Percentiles rank a stretch among this genome's conserved stretches.
These are phyloP conservation scores for Turritis glabra DNA, from an alignment of 345 rosid species.

Conservation along the genomic window DNA sequence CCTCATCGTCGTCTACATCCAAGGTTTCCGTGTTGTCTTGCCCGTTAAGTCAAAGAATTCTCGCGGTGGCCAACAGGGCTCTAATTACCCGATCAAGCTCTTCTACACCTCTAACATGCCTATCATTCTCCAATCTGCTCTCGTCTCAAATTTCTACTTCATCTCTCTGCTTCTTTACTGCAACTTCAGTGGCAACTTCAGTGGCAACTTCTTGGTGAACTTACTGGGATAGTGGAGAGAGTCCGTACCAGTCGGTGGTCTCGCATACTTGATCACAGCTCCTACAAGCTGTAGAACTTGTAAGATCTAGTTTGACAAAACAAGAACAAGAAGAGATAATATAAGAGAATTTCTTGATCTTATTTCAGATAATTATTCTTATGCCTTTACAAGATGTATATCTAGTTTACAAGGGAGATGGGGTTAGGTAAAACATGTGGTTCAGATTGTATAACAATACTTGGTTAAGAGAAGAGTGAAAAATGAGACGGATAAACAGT, in stretches of 20 bases:
- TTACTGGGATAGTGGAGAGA: constrained; percentile 70
- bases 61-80: constrained; percentile 61
- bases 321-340: too few relatives aligned
- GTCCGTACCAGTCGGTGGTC: constrained; percentile 33
- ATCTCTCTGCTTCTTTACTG: constrained; percentile 42
- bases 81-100: constrained; percentile 46
- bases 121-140: background rate
- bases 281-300: too few relatives aligned
- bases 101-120: constrained; percentile 23
- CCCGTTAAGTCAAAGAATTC: constrained; percentile 71
- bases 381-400: too few relatives aligned
- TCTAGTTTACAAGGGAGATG: too few relatives aligned
- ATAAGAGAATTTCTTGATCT: too few relatives aligned
- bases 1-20: constrained; percentile 48
- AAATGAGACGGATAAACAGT: too few relatives aligned
- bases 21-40: constrained; percentile 74
- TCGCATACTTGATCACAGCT: constrained; percentile 3
- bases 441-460: too few relatives aligned
- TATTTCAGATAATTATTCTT: too few relatives aligned
- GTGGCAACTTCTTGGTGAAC: constrained; percentile 60
- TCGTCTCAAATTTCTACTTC: constrained; percentile 14
- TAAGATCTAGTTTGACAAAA: too few relatives aligned
- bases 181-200: constrained; percentile 61
- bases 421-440: too few relatives aligned
- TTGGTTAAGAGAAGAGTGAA: too few relatives aligned